Percentiles rank a stretch among this genome's conserved stretches.
These are phyloP conservation scores for Gigaspora rosea DNA, from an alignment of 192 early-diverging fungal genomes.

Conservation along the genomic window DNA sequence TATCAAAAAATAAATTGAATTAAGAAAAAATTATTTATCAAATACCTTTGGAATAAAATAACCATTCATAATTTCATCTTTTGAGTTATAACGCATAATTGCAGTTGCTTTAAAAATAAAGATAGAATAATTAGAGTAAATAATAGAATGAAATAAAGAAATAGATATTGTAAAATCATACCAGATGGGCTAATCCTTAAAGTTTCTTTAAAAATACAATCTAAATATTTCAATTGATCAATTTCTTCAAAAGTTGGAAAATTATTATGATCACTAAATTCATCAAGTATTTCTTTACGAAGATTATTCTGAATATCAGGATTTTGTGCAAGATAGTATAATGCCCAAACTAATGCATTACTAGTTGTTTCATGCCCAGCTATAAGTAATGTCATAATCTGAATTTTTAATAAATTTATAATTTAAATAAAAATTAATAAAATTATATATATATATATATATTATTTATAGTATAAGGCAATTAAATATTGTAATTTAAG, in stretches of 20 bases:
- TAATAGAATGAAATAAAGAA: neutral
- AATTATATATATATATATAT: neutral
- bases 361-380: constrained; percentile 46
- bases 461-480: no score
- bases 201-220: constrained; percentile 35
- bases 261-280: constrained; percentile 16
- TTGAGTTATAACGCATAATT: constrained; percentile 37
- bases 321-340: no score
- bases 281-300: no score
- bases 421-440: neutral
- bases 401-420: neutral
- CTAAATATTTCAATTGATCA: constrained; percentile 50
- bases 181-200: constrained; percentile 45
- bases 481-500: no score
- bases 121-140: neutral
- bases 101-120: constrained; percentile 35
- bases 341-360: no score
- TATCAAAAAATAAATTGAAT: no score
- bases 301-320: no score
- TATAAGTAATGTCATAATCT: constrained; percentile 18
- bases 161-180: neutral
- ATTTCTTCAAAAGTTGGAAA: constrained; percentile 49
- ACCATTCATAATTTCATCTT: constrained; percentile 41
- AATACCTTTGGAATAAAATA: constrained; percentile 55
- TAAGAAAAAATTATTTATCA: no score